Evolutionary conservation across 257 asterid genomes (phyloP).

Genomic region (Nicotiana attenuata): DNA sequence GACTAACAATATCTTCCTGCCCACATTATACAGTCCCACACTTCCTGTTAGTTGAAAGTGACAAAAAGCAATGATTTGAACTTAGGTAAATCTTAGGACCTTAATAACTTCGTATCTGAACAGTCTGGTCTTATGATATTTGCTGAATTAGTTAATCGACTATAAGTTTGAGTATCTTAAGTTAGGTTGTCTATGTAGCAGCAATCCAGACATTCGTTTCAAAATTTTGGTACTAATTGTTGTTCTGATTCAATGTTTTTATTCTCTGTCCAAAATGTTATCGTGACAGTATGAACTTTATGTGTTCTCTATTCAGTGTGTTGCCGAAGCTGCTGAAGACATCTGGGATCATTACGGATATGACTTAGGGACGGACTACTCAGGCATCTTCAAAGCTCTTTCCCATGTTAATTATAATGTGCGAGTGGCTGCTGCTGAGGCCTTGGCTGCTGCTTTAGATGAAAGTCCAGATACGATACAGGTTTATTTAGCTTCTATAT

Average conservation of each 20-base stretch:
- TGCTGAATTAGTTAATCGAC: neutral
- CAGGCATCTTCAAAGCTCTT: constrained; percentile 78
- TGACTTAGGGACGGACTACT: constrained; percentile 86
- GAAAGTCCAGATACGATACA: constrained; percentile 92
- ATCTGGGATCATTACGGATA: constrained; percentile 89
- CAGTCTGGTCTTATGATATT: neutral
- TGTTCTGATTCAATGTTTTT: neutral
- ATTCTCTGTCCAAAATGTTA: constrained; percentile 5
- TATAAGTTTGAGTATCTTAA: neutral
- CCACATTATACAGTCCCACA: neutral
- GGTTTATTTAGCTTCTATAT: constrained; percentile 33
- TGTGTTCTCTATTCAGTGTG: constrained; percentile 41
- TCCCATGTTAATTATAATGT: constrained; percentile 81
- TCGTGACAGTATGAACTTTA: neutral
- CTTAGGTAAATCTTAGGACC: neutral
- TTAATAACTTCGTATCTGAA: constrained; percentile 2
- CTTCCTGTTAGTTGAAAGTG: neutral
- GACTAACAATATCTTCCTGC: neutral
- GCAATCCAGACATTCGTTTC: neutral
- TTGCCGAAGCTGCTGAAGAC: constrained; percentile 86
- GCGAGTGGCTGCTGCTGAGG: constrained; percentile 95
- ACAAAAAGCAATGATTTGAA: neutral
- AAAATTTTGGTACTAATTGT: neutral
- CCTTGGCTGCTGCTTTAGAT: constrained; percentile 96
- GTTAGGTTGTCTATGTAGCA: neutral